A percentile compares a stretch with the other conserved stretches of the same genome.
Evolutionary conservation across 2,329 filamentous ascomycete genomes (phyloP).

Genomic region (Lachnellula subtilissima): DNA sequence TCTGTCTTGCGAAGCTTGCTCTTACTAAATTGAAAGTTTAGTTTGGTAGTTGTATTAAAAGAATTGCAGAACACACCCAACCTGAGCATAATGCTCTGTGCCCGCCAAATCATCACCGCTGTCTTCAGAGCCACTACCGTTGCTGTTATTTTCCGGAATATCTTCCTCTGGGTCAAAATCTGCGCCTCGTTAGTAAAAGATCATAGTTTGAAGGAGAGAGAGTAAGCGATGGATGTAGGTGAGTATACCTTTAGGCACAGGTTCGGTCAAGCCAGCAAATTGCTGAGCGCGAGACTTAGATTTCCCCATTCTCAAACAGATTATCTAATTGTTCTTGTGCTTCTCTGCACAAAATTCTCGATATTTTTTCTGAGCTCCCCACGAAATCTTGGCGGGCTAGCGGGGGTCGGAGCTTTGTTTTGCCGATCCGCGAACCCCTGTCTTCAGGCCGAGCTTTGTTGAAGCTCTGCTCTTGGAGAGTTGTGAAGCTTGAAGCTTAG

Average conservation of each 20-base stretch:
- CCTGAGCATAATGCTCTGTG: constrained; percentile 80
- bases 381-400: constrained; percentile 25
- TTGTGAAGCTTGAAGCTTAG: constrained; percentile 11
- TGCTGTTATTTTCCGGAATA: constrained; percentile 19
- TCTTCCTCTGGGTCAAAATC: constrained; percentile 38
- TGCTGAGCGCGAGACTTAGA: constrained; percentile 49
- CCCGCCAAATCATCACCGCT: constrained; percentile 54
- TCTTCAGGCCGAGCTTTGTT: no score
- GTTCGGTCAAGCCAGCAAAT: constrained; percentile 57
- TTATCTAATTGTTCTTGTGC: not conserved
- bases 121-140: constrained; percentile 42
- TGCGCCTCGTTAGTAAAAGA: constrained; percentile 17
- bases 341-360: constrained; percentile 13
- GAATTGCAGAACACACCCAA: constrained; percentile 49
- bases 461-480: not conserved
- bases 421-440: not conserved
- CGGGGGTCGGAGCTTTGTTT: constrained; percentile 9
- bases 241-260: constrained; percentile 51
- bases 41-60: not conserved
- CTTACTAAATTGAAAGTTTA: constrained; percentile 48
- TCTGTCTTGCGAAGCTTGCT: constrained; percentile 77
- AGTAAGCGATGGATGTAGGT: not conserved
- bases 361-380: constrained; percentile 15
- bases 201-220: not conserved
- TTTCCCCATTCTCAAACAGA: constrained; percentile 42